Evolutionary conservation across 2,329 filamentous ascomycete genomes (phyloP).

Genomic region (Nemania serpens): DNA sequence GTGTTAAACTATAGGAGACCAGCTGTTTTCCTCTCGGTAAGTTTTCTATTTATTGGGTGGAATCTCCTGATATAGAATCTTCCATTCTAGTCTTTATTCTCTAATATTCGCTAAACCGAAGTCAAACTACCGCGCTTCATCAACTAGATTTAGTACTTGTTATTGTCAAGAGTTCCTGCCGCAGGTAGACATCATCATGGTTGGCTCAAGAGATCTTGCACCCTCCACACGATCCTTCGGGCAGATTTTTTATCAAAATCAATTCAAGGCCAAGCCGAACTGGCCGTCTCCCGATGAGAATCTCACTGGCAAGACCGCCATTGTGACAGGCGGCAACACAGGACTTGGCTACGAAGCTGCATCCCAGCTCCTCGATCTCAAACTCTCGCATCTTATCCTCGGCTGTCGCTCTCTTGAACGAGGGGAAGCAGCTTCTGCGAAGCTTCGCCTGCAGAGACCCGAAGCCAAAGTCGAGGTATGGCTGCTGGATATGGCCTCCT

Average conservation of each 20-base stretch:
- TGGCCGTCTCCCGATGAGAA: conserved; percentile 31
- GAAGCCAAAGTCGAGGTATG: conserved; percentile 52
- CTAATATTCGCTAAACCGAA: not conserved
- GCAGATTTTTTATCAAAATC: conserved; percentile 36
- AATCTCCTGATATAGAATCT: not conserved
- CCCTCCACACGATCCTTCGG: conserved; percentile 19
- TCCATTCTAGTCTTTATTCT: not conserved
- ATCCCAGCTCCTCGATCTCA: conserved; percentile 45
- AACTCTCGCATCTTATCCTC: conserved; percentile 51
- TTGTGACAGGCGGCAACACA: conserved; percentile 55
- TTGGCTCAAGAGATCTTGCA: conserved; percentile 20
- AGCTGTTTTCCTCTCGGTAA: no score
- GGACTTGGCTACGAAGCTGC: conserved; percentile 55
- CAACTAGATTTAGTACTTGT: not conserved
- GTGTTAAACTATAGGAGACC: not conserved
- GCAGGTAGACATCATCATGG: conserved; percentile 12
- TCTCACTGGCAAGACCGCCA: conserved; percentile 46
- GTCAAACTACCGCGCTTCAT: not conserved
- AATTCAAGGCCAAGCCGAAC: conserved; percentile 34
- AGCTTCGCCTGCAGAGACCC: conserved; percentile 39
- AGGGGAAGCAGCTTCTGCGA: conserved; percentile 48
- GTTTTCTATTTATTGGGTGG: not conserved
- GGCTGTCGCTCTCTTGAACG: conserved; percentile 50
- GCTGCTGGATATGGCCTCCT: conserved; percentile 53
- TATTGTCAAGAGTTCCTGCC: not conserved